A percentile compares a stretch with the other conserved stretches of the same genome.
phyloP scores from a whole-genome alignment of 176 grass and related monocot genomes.

The Triticum dicoccoides region DNA sequence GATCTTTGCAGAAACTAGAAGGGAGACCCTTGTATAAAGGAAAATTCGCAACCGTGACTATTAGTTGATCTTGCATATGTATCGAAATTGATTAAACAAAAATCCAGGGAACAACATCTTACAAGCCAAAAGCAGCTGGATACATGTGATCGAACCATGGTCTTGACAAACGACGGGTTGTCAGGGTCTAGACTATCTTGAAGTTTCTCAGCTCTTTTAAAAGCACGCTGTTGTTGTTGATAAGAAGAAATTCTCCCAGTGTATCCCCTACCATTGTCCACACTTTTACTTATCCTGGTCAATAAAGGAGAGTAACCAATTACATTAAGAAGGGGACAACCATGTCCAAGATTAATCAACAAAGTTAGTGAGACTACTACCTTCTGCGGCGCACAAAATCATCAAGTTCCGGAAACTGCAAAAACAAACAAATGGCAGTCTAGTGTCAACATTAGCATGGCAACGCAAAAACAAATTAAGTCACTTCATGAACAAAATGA shows the following conservation, averaged over 20 bases:
- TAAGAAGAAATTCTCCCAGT: conserved; percentile 76
- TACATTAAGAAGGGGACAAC: not conserved
- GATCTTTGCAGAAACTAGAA: conserved; percentile 72
- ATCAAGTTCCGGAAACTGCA: conserved; percentile 69
- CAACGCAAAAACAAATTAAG: not conserved
- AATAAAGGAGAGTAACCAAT: conserved; percentile 22
- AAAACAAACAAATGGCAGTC: not conserved
- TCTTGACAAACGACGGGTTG: conserved; percentile 90
- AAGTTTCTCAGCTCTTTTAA: conserved; percentile 67
- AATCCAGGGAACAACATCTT: conserved; percentile 29
- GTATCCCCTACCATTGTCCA: conserved; percentile 67
- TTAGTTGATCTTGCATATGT: not conserved
- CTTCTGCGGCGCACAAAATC: conserved; percentile 61
- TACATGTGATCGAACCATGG: conserved; percentile 88
- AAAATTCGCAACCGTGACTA: not conserved
- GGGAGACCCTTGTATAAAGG: conserved; percentile 60
- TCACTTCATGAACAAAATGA: not conserved
- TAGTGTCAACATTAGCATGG: not conserved
- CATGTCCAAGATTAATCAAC: not conserved
- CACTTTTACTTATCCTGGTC: conserved; percentile 51
- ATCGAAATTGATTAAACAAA: not conserved
- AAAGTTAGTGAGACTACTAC: conserved; percentile 28
- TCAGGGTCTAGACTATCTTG: conserved; percentile 49
- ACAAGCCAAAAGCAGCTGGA: conserved; percentile 99
- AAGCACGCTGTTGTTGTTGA: conserved; percentile 69